phyloP scores from a whole-genome alignment of 768 basidiomycete species.

The Termitomyces sp. region DNA sequence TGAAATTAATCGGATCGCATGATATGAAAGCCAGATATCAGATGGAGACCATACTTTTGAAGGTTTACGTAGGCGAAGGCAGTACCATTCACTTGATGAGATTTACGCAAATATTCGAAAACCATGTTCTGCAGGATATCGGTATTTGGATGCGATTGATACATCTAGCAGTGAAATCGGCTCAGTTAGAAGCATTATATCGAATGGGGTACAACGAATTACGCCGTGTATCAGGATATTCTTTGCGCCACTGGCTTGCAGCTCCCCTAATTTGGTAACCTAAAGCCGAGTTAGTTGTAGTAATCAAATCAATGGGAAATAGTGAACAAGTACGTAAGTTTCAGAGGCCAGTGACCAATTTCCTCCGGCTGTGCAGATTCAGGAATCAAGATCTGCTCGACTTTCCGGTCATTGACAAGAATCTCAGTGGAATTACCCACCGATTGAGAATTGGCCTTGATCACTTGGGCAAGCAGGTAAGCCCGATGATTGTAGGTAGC shows the following conservation, averaged over 20 bases:
- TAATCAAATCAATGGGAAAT: not conserved
- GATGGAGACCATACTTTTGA: conserved; percentile 15
- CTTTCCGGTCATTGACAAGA: not conserved
- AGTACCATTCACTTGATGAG: conserved; percentile 27
- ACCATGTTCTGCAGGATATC: conserved; percentile 26
- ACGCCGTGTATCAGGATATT: conserved; percentile 33
- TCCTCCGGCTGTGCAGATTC: not conserved
- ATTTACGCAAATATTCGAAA: conserved; percentile 25
- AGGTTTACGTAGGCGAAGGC: conserved; percentile 31
- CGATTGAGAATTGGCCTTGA: conserved; percentile 5
- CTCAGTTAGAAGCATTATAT: not conserved
- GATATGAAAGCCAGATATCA: not conserved
- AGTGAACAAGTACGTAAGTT: not conserved
- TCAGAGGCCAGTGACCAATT: conserved; percentile 2
- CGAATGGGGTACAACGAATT: not conserved
- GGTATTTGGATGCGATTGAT: conserved; percentile 27
- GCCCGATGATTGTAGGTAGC: not conserved
- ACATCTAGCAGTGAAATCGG: conserved; percentile 23
- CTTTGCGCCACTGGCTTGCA: conserved; percentile 28
- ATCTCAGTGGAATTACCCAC: not conserved
- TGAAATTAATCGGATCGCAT: not conserved
- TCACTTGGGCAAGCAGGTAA: not conserved
- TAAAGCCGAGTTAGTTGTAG: conserved; percentile 4
- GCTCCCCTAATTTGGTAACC: conserved; percentile 26
- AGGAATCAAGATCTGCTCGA: not conserved